Evolutionary conservation across 2,329 filamentous ascomycete genomes (phyloP).

Genomic region (Rutstroemia sydowiana): DNA sequence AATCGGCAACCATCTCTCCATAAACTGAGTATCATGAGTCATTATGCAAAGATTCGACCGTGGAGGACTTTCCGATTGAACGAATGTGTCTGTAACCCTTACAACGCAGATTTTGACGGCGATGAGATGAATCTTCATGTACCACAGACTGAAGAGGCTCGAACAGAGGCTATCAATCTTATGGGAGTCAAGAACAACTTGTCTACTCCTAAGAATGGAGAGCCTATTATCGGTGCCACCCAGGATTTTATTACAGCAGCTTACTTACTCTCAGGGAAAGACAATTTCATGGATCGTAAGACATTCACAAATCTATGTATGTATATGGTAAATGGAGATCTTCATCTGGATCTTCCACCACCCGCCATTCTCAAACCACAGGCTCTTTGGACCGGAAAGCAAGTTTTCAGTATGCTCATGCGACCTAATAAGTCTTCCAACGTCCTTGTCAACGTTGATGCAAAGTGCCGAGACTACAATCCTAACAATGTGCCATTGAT

Average conservation of each 20-base stretch:
- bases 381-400: slow-evolving; percentile 96
- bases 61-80: slow-evolving; percentile 98
- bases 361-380: slow-evolving; percentile 91
- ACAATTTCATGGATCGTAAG: slow-evolving; percentile 84
- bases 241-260: slow-evolving; percentile 94
- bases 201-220: slow-evolving; percentile 94
- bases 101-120: slow-evolving; percentile 99
- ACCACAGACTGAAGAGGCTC: slow-evolving; percentile 92
- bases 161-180: slow-evolving; percentile 86
- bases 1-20: slow-evolving; percentile 98
- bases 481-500: slow-evolving; percentile 42
- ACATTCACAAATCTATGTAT: slow-evolving; percentile 95
- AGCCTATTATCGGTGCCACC: slow-evolving; percentile 98
- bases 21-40: slow-evolving; percentile 99
- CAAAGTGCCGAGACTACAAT: slow-evolving; percentile 78
- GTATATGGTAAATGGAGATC: slow-evolving; percentile 98
- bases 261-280: slow-evolving; percentile 92
- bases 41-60: slow-evolving; percentile 94
- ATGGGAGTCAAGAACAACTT: slow-evolving; percentile 99
- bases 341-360: slow-evolving; percentile 79
- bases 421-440: slow-evolving; percentile 77
- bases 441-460: slow-evolving; percentile 86
- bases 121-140: slow-evolving; percentile 99
- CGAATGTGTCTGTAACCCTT: slow-evolving; percentile 92
- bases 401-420: slow-evolving; percentile 92